These are phyloP conservation scores for Lentithecium fluviatile DNA, from an alignment of 495 filamentous ascomycete species.

Conservation along the genomic window DNA sequence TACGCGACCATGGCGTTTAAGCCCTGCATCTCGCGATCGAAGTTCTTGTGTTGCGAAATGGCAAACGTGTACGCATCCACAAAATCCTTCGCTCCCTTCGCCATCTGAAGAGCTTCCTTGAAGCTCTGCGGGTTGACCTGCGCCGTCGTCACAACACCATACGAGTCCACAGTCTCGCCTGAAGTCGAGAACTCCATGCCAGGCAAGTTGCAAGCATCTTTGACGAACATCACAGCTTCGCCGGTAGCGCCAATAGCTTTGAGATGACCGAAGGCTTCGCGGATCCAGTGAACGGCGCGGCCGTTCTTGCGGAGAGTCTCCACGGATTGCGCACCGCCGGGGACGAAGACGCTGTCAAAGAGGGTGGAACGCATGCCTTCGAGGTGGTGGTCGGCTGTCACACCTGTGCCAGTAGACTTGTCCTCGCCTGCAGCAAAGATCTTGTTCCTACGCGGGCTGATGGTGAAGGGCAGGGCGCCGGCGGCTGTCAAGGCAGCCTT, in stretches of 20 bases:
- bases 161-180: slow-evolving; percentile 60
- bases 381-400: slow-evolving; percentile 76
- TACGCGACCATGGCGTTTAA: slow-evolving; percentile 48
- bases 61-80: slow-evolving; percentile 64
- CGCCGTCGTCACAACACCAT: slow-evolving; percentile 67
- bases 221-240: slow-evolving; percentile 66
- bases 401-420: slow-evolving; percentile 49
- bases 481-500: slow-evolving; percentile 60
- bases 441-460: slow-evolving; percentile 60
- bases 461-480: slow-evolving; percentile 68
- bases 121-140: slow-evolving; percentile 54
- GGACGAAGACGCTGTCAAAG: slow-evolving; percentile 81
- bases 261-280: slow-evolving; percentile 78
- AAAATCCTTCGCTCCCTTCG: slow-evolving; percentile 63
- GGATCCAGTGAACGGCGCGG: slow-evolving; percentile 76
- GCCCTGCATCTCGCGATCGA: slow-evolving; percentile 69
- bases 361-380: slow-evolving; percentile 80
- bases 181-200: slow-evolving; percentile 51
- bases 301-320: slow-evolving; percentile 66
- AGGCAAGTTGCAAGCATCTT: slow-evolving; percentile 56
- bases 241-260: slow-evolving; percentile 75
- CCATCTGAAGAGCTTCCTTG: slow-evolving; percentile 55
- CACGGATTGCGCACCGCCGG: slow-evolving; percentile 65
- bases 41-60: slow-evolving; percentile 69
- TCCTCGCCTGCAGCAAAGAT: slow-evolving; percentile 59